A percentile compares a stretch with the other conserved stretches of the same genome.
These are phyloP conservation scores for Spiromastix sp. DNA, from an alignment of 2,329 filamentous ascomycete species.

Conservation along the genomic window DNA sequence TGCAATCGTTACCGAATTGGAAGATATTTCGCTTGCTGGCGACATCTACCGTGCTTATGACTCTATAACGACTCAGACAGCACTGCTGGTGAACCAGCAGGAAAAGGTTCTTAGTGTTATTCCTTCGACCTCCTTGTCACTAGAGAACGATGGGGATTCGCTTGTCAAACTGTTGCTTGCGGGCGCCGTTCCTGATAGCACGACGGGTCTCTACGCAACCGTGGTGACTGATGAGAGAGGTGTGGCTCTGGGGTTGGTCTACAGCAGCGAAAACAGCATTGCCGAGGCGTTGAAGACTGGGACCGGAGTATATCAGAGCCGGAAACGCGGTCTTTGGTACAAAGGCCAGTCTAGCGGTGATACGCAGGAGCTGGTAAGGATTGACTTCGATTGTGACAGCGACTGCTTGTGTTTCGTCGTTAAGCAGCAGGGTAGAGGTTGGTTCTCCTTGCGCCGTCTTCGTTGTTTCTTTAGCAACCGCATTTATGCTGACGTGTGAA, in stretches of 20 bases:
- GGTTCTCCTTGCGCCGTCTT: too few species aligned
- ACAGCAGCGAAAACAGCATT: conserved; percentile 87
- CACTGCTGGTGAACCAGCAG: conserved; percentile 38
- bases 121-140: conserved; percentile 58
- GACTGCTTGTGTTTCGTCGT: conserved; percentile 89
- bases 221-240: conserved; percentile 85
- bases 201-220: conserved; percentile 77
- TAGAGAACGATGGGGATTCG: conserved; percentile 51
- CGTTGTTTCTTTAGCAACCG: conserved; percentile 11
- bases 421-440: conserved; percentile 71
- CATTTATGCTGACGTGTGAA: not conserved
- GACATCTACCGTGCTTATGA: conserved; percentile 30
- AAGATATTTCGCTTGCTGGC: conserved; percentile 28
- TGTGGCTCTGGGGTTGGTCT: conserved; percentile 77
- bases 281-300: conserved; percentile 73
- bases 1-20: conserved; percentile 17
- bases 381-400: conserved; percentile 85
- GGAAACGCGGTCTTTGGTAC: conserved; percentile 91
- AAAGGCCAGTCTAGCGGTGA: conserved; percentile 94
- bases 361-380: conserved; percentile 74
- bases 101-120: conserved; percentile 60
- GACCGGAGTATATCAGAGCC: conserved; percentile 85
- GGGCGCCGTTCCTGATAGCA: conserved; percentile 68
- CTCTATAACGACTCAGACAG: conserved; percentile 33
- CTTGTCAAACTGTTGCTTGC: conserved; percentile 61